phyloP scores from a whole-genome alignment of 352 stramenopile species.

The Phytophthora crassamura region DNA sequence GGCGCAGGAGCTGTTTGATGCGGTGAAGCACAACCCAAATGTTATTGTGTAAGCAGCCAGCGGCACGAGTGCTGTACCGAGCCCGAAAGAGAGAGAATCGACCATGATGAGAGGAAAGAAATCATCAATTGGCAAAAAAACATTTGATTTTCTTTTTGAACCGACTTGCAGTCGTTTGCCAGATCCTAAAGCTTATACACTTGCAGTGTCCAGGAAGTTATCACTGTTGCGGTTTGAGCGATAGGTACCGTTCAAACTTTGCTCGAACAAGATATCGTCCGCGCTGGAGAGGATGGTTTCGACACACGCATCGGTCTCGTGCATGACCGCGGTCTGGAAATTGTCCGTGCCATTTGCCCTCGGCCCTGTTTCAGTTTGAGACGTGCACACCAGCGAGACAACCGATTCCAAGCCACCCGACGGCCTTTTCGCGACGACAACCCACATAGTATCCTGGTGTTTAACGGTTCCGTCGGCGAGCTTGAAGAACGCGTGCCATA shows the following conservation, averaged over 20 bases:
- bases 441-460: slow-evolving; percentile 23
- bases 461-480: not conserved
- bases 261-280: slow-evolving; percentile 25
- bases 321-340: slow-evolving; percentile 10
- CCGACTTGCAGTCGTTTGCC: no score
- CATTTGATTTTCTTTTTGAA: no score
- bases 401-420: slow-evolving; percentile 10
- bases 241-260: not conserved
- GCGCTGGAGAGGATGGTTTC: slow-evolving; percentile 19
- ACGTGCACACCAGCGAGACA: slow-evolving; percentile 23
- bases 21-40: slow-evolving; percentile 30
- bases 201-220: not conserved
- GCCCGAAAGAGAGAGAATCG: no score
- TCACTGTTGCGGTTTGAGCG: not conserved
- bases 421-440: slow-evolving; percentile 11
- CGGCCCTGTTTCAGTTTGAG: slow-evolving; percentile 2
- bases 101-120: no score
- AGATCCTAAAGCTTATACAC: no score
- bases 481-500: slow-evolving; percentile 20
- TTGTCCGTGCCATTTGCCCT: not conserved
- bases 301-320: slow-evolving; percentile 13
- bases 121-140: no score
- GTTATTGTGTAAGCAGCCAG: slow-evolving; percentile 11
- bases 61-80: not conserved
- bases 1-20: slow-evolving; percentile 29